Conservation (phyloP, 208 protist genomes). For the Acanthamoeba lenticulata region DNA sequence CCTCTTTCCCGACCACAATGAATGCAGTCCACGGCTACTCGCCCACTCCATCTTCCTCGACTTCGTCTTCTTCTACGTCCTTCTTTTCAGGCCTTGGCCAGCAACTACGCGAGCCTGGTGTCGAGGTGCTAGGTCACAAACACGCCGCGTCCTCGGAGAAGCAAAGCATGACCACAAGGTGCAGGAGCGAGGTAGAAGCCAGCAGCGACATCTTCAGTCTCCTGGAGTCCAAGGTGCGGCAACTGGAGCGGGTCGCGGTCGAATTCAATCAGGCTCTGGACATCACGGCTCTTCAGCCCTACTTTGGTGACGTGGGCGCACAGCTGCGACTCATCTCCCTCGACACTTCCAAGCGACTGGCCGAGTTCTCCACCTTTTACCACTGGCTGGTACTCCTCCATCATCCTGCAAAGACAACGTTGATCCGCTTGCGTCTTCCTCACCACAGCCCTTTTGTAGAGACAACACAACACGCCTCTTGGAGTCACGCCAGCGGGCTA, state of each 20-base stretch:
- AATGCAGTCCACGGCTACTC: background rate
- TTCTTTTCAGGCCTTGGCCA: too few relatives aligned
- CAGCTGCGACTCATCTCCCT: background rate
- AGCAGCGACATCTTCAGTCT: background rate
- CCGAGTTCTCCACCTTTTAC: conserved; percentile 28
- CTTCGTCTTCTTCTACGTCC: background rate
- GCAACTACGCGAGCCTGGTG: too few relatives aligned
- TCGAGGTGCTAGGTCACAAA: too few relatives aligned
- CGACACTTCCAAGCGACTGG: background rate
- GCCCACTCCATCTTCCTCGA: background rate
- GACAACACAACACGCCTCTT: background rate
- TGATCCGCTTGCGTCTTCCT: background rate
- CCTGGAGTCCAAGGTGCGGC: conserved; percentile 18
- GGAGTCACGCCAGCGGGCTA: background rate
- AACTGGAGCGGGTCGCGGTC: background rate
- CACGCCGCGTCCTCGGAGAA: too few relatives aligned
- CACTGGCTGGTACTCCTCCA: background rate
- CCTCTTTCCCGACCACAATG: too few relatives aligned
- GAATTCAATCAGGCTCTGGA: conserved; percentile 27
- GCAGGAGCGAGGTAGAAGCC: background rate
- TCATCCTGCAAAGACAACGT: background rate
- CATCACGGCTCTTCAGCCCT: background rate
- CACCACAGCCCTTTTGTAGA: background rate
- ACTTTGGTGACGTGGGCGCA: background rate
- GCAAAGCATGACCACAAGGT: too few relatives aligned